Base-by-base conservation (phyloP, 148 eudicot species). In the Cornus florida region DNA sequence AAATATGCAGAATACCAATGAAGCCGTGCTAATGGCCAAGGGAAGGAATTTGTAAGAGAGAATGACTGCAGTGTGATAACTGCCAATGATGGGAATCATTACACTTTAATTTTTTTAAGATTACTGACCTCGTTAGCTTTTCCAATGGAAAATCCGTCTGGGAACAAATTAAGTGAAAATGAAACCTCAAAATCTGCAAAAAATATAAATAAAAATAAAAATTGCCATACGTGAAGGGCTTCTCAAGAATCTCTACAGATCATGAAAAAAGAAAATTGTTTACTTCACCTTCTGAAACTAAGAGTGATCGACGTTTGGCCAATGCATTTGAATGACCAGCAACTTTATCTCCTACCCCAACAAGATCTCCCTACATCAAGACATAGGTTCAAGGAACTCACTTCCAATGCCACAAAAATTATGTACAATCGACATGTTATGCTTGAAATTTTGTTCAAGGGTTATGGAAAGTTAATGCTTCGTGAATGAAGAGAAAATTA, bases 151-250 rank as follows among this genome's bases (percentile, higher is more conserved):
- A 75, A 75, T 32, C 77, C 77, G 12, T 68, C 24, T 7, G 33
- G 77, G 32, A 75, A 75, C 69, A 75, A 64, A 33, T 66, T 64
- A 24, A 75, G 56, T 38, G 77, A 62, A 75, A 75, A 75, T 10
- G 77, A 75, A 66, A 75, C 69, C 56, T 75, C 77, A 62, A n/a
- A 31, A 75, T 62, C 77, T 64, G 77, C 70, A 24, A 9, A 39
- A 75, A 75, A 62, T 1, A 7, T 0, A 39, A 39, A 39, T 4
- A 39, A 39, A 43, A 43, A 43, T 43, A 35, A 35, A n/a, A 60
- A 74, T 1, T 7, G 11, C 39, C 32, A 62, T 32, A 5, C 57
- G 19, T 24, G 35, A 64, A 75, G 70, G 53, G 70, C 28, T 38
- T 22, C 77, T 60, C 20, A 38, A 75, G 33, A 14, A 32, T 38